Evolutionary conservation across 371 early-diverging fungal genomes (phyloP).

Genomic region (Lichtheimia hyalospora): DNA sequence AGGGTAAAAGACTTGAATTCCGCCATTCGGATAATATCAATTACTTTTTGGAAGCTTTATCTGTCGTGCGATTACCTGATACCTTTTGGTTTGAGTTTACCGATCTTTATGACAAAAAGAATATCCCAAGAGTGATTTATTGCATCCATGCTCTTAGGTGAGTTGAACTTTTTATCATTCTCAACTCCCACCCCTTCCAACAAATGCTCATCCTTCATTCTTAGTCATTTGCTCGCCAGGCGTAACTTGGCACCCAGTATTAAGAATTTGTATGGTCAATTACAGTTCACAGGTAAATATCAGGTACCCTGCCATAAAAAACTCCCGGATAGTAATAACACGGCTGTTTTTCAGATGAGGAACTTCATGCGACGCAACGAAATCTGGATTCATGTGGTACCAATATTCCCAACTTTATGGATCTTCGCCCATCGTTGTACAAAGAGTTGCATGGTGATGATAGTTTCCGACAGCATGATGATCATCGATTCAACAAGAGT

Average conservation of each 20-base stretch:
- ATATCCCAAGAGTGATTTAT: slow-evolving; percentile 99
- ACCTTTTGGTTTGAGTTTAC: slow-evolving; percentile 98
- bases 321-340: not conserved
- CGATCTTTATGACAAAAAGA: slow-evolving; percentile 99
- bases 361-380: slow-evolving; percentile 80
- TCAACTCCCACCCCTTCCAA: not conserved
- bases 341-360: slow-evolving; percentile 58
- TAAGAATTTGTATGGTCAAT: slow-evolving; percentile 88
- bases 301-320: not conserved
- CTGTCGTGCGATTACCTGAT: slow-evolving; percentile 81
- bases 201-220: not conserved
- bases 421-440: slow-evolving; percentile 69
- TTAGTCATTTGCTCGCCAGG: slow-evolving; percentile 84
- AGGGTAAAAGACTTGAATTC: slow-evolving; percentile 88
- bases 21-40: slow-evolving; percentile 99
- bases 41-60: slow-evolving; percentile 84
- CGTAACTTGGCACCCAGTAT: slow-evolving; percentile 88
- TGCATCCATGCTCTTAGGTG: slow-evolving; percentile 98
- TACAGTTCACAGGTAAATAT: slow-evolving; percentile 83
- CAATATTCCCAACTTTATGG: slow-evolving; percentile 81
- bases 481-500: slow-evolving; percentile 14
- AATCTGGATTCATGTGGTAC: slow-evolving; percentile 81
- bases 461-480: slow-evolving; percentile 11
- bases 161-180: not conserved
- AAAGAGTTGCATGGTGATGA: slow-evolving; percentile 58